phyloP scores from a whole-genome alignment of 1,284 basidiomycete species.

The Fomes fomentarius region DNA sequence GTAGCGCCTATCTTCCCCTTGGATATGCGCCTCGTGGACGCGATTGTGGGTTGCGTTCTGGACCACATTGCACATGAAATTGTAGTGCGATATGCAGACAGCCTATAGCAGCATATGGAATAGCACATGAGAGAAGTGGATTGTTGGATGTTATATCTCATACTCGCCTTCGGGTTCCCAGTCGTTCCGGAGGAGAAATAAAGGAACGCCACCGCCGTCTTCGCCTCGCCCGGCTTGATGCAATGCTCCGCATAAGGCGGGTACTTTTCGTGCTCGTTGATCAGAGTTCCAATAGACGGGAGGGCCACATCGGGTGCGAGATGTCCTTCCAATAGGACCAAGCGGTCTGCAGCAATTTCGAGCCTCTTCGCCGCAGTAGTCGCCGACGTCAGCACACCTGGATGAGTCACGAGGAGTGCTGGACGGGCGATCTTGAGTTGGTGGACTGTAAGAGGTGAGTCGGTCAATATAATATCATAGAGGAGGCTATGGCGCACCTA shows the following conservation, averaged over 20 bases:
- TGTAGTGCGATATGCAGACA: too few species aligned
- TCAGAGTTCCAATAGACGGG: background rate
- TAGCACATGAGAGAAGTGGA: too few species aligned
- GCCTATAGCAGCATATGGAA: too few species aligned
- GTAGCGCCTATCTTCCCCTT: slow-evolving; percentile 39
- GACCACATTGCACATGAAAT: slow-evolving; percentile 52
- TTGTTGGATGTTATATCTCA: too few species aligned
- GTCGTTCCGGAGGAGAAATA: background rate
- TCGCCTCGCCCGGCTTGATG: background rate
- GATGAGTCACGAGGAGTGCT: background rate
- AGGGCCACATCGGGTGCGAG: background rate
- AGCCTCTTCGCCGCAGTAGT: background rate
- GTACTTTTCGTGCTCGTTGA: background rate
- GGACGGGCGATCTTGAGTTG: background rate
- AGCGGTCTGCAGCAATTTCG: background rate
- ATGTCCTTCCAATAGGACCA: background rate
- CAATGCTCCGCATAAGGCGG: background rate
- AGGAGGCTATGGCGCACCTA: too few species aligned
- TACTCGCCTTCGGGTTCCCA: background rate
- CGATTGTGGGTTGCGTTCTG: slow-evolving; percentile 55
- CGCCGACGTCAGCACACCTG: background rate
- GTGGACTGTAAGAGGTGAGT: background rate
- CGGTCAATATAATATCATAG: too few species aligned
- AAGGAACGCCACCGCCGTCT: background rate
- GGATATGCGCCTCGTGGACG: slow-evolving; percentile 42